Evolutionary conservation across 2,329 filamentous ascomycete genomes (phyloP).

Genomic region (Beauveria australis): DNA sequence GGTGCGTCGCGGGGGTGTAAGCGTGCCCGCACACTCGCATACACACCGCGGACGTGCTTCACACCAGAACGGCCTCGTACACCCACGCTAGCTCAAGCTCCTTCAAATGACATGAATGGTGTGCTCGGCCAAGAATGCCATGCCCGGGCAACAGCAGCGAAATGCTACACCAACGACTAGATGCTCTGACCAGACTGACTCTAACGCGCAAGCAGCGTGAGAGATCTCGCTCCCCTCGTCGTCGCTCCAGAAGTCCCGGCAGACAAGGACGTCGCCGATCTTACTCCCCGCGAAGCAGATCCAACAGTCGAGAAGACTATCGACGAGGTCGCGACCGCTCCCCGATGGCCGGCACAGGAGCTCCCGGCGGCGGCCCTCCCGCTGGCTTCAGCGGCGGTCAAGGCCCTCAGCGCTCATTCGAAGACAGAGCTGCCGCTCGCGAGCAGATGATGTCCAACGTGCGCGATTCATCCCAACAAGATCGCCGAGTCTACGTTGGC

Average conservation of each 20-base stretch:
- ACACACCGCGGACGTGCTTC: not conserved
- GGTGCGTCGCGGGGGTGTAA: not conserved
- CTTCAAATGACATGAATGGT: not conserved
- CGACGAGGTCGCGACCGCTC: constrained; percentile 69
- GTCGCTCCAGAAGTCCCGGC: constrained; percentile 77
- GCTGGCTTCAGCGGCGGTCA: constrained; percentile 54
- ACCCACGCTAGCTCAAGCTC: not conserved
- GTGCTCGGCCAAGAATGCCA: not conserved
- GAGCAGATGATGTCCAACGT: constrained; percentile 96
- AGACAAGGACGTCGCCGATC: constrained; percentile 63
- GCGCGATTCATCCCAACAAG: constrained; percentile 91
- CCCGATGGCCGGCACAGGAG: constrained; percentile 72
- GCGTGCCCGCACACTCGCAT: not conserved
- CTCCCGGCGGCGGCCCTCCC: constrained; percentile 61
- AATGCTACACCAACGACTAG: constrained; percentile 23
- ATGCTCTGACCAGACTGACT: not conserved
- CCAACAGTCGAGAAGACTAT: constrained; percentile 66
- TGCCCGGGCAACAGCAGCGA: constrained; percentile 9
- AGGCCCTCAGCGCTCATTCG: constrained; percentile 63
- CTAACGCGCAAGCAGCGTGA: constrained; percentile 58
- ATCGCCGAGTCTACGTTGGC: constrained; percentile 98
- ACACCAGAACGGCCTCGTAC: not conserved
- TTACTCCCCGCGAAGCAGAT: constrained; percentile 71
- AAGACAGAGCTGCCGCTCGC: constrained; percentile 75
- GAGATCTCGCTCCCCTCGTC: constrained; percentile 70